These are phyloP conservation scores for Lagerstroemia speciosa DNA, from an alignment of 345 rosid species.

Conservation along the genomic window DNA sequence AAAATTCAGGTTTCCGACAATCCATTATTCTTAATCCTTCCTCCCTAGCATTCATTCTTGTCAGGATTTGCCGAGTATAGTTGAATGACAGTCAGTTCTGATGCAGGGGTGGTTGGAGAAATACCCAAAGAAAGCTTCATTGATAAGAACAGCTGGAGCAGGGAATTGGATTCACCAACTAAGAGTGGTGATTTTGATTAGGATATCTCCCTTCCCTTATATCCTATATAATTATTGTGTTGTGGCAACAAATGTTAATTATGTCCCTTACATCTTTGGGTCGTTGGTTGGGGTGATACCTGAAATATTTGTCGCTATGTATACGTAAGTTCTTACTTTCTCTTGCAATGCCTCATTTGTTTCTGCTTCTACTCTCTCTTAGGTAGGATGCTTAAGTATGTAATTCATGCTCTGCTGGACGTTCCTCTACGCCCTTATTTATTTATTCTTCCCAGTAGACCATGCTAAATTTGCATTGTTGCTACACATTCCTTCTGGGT, in stretches of 20 bases:
- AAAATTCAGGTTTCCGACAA: constrained; percentile 58
- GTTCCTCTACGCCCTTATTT: neutral
- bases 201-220: constrained; percentile 97
- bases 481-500: neutral
- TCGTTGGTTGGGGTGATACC: constrained; percentile 87
- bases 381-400: neutral
- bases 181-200: constrained; percentile 73
- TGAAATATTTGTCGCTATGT: constrained; percentile 76
- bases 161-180: constrained; percentile 97
- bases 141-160: constrained; percentile 82
- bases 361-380: neutral
- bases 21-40: neutral
- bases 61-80: neutral
- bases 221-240: constrained; percentile 88
- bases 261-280: constrained; percentile 77
- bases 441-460: neutral
- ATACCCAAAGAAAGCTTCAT: constrained; percentile 84
- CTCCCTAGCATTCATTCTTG: neutral
- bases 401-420: neutral
- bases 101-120: constrained; percentile 76
- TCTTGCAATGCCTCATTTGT: neutral
- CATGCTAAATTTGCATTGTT: neutral
- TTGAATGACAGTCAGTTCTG: neutral
- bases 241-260: constrained; percentile 77
- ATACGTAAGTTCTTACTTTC: constrained; percentile 56